Base-by-base conservation (phyloP, 495 filamentous ascomycete species). In the Aspergillus baeticus region DNA sequence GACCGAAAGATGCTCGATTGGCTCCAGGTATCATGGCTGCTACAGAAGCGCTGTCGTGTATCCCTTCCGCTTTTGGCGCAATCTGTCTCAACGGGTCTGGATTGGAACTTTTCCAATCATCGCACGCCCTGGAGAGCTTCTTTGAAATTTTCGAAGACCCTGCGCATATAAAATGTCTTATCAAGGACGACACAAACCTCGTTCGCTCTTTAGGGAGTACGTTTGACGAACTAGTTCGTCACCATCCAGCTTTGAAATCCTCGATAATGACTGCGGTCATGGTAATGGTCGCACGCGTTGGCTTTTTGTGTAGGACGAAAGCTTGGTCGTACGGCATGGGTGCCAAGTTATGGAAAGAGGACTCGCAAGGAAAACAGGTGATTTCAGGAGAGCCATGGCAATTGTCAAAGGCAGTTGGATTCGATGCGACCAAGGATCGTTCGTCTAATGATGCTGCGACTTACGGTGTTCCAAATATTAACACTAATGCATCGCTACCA, bases 121-220 rank as follows among this genome's bases (percentile, higher is more conserved):
- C 93, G 0, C 77, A 82, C 56, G 91, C 92, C 2, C 72, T 98
- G 22, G 85, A 89, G 37, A 87, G 80, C 60, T 99, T 91, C 70
- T 90, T 98, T 57, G 90, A 96, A 65, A 90, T 97, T 23, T 98
- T 98, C 61, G 90, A 96, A 70, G 96, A 88, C 58, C 85, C 91
- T 5, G 84, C 85, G 3, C 95, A 99, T 70, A 85, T 98, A 41
- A 91, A 89, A 60, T 85, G 82, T 58, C 77, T 98, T 79, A 81
- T 98, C 78, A 81, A 85, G 43, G 71, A 80, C 35, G 92, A 96
- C 52, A 76, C 81, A 6, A 78, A 79, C 37, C 58, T 78, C 35
- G 68, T 77, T 39, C 73, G 75, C 34, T 69, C 69, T 0, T 76
- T 98, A 37, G 94, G 95, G 18, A 82, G 79, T 6, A 87, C 88